Evolutionary conservation across 352 stramenopile species (phyloP).

Genomic region (Lagenidium sp.): DNA sequence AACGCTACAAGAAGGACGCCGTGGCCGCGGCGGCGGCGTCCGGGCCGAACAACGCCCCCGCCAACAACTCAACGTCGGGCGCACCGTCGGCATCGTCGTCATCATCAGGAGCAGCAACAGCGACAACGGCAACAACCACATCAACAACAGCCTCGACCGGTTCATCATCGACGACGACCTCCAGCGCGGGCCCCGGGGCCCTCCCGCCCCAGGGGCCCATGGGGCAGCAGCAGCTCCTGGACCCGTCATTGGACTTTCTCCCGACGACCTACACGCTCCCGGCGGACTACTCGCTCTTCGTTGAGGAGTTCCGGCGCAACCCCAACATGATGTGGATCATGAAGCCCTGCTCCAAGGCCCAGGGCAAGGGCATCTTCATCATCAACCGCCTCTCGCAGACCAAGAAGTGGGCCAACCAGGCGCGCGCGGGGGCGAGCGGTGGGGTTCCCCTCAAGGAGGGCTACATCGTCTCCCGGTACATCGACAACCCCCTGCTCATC

Average conservation of each 20-base stretch:
- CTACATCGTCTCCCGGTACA: slow-evolving; percentile 88
- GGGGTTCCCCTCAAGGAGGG: slow-evolving; percentile 63
- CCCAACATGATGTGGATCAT: slow-evolving; percentile 92
- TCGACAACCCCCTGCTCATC: slow-evolving; percentile 84
- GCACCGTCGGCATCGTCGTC: not conserved
- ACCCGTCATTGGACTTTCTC: slow-evolving; percentile 63
- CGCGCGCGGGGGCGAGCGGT: slow-evolving; percentile 15
- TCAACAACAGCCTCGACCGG: not conserved
- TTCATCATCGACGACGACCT: not conserved
- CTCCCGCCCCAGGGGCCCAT: not conserved
- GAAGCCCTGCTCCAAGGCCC: slow-evolving; percentile 86
- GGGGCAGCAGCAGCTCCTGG: too few species aligned
- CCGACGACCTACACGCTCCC: slow-evolving; percentile 90
- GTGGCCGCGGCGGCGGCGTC: slow-evolving; percentile 6
- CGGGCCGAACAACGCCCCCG: too few species aligned
- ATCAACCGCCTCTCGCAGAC: slow-evolving; percentile 91
- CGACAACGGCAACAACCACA: not conserved
- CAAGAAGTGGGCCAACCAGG: slow-evolving; percentile 73
- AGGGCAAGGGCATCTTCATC: slow-evolving; percentile 92
- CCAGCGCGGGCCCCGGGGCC: not conserved
- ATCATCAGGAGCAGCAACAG: not conserved
- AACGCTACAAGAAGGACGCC: slow-evolving; percentile 76
- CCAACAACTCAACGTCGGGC: not conserved
- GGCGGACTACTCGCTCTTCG: slow-evolving; percentile 90
- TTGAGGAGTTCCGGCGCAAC: slow-evolving; percentile 84